Evolutionary conservation across 805 yeast genomes (phyloP), one percentile per base, ranked within the genome.

Genomic region (Suhomyces canberraensis): DNA sequence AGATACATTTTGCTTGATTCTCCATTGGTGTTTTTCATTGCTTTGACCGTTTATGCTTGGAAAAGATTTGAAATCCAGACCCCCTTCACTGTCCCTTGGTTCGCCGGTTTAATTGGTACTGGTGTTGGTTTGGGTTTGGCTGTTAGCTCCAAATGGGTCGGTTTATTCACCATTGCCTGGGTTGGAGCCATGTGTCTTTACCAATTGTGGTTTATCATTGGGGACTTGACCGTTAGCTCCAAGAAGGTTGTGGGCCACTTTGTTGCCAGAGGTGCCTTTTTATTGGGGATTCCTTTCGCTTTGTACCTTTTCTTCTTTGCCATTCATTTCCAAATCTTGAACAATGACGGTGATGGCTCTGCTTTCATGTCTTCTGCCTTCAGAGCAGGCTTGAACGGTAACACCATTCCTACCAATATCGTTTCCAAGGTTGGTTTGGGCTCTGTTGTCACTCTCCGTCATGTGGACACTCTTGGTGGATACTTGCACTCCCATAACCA

Each of bases 401-500:
- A 81, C 48, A 60, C 58, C 7, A 75, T 85, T 39, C 91, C 91
- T 40, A 57, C 50, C 20, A 56, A 75, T 40, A 77, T 84, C 25
- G 51, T 56, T 26, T 82, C 85, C 11, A 76, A 78, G 34, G 90
- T 85, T 31, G 93, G 93, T 46, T 77, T 79, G 43, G 83, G 84
- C 24, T 84, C 91, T 4, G 58, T 63, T 7, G 73, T 85, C 19
- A 71, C 88, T 25, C 47, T 85, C 26, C 82, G 83, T 54, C 95
- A 85, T 53, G 44, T 76, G 21, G 77, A 76, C 44, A 81, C 91
- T 25, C 73, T 72, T 48, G 93, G 90, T 47, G 93, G 93, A 33
- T 85, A 85, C 60, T 69, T 85, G 49, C 95, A 85, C 58, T 83
- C 91, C n/a, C 95, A 85, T 60, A 69, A 72, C 39, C 80, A 77